These are phyloP conservation scores for Liquidambar formosana DNA, from an alignment of 164 flowering plant genomes.

Conservation along the genomic window DNA sequence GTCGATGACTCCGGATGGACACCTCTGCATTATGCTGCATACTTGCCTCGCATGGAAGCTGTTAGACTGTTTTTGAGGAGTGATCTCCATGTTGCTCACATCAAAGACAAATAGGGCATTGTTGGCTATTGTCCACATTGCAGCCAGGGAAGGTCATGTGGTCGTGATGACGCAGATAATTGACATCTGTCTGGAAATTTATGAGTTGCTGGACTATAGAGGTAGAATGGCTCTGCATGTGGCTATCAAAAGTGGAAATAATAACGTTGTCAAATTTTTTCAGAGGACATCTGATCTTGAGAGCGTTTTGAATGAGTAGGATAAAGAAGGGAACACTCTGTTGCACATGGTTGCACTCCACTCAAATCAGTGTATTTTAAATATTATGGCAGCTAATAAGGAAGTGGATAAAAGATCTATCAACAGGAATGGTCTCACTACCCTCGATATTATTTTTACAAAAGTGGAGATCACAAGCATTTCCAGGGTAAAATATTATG, in stretches of 20 bases:
- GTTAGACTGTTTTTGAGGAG: background rate
- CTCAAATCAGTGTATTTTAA: background rate
- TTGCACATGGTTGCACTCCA: slow-evolving; percentile 20
- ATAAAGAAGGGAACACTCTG: slow-evolving; percentile 26
- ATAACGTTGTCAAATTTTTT: slow-evolving; percentile 1
- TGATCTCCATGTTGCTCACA: slow-evolving; percentile 1
- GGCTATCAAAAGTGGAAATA: slow-evolving; percentile 11
- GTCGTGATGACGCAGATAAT: background rate
- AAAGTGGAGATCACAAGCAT: background rate
- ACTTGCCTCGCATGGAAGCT: slow-evolving; percentile 3
- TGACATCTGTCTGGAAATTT: background rate
- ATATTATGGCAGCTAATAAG: background rate
- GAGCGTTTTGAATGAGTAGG: slow-evolving; percentile 15
- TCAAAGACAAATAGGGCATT: slow-evolving; percentile 14
- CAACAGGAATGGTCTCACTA: slow-evolving; percentile 7
- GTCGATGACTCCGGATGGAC: slow-evolving; percentile 16
- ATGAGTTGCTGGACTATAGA: slow-evolving; percentile 8
- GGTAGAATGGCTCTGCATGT: slow-evolving; percentile 21
- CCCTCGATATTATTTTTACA: slow-evolving; percentile 8
- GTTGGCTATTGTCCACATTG: slow-evolving; percentile 17
- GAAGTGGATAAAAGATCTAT: slow-evolving; percentile 16
- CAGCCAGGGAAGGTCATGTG: slow-evolving; percentile 13
- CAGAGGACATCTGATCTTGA: background rate
- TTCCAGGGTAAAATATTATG: background rate
- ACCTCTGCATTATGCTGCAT: slow-evolving; percentile 25